Percentiles rank a stretch among this genome's conserved stretches.
phyloP scores from a whole-genome alignment of 768 basidiomycete genomes.

The Rhodotorula babjevae region DNA sequence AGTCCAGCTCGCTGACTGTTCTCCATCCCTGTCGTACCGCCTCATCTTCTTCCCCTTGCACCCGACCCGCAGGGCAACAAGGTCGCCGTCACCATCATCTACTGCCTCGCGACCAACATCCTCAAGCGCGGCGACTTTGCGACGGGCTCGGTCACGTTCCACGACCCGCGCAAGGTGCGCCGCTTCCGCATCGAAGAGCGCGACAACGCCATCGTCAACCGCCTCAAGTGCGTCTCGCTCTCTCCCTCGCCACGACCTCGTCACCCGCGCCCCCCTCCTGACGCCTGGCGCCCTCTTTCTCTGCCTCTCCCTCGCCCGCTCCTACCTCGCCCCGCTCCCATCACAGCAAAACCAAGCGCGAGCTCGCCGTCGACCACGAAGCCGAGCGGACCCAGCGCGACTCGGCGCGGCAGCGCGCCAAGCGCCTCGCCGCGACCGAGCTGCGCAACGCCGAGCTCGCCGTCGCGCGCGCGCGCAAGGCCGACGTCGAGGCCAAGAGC shows the following conservation, averaged over 20 bases:
- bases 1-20: no score
- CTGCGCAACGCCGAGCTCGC: slow-evolving; percentile 79
- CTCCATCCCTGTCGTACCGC: no score
- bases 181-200: slow-evolving; percentile 71
- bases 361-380: slow-evolving; percentile 71
- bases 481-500: slow-evolving; percentile 78
- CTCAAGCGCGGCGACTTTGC: slow-evolving; percentile 99
- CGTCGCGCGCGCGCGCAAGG: slow-evolving; percentile 68
- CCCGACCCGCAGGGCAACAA: slow-evolving; percentile 64
- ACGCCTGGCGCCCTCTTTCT: no score
- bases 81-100: slow-evolving; percentile 85
- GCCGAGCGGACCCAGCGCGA: slow-evolving; percentile 75
- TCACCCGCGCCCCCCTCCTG: no score
- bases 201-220: slow-evolving; percentile 84
- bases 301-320: no score
- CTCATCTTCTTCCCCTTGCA: neutral
- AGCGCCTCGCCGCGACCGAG: slow-evolving; percentile 68
- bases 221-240: slow-evolving; percentile 56
- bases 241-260: no score
- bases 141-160: slow-evolving; percentile 90
- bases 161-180: slow-evolving; percentile 80
- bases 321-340: fast-evolving
- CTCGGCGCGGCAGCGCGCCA: slow-evolving; percentile 44
- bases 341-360: slow-evolving; percentile 58
- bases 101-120: slow-evolving; percentile 85